phyloP scores from a whole-genome alignment of 176 grass and related monocot genomes.

The Leersia perrieri region DNA sequence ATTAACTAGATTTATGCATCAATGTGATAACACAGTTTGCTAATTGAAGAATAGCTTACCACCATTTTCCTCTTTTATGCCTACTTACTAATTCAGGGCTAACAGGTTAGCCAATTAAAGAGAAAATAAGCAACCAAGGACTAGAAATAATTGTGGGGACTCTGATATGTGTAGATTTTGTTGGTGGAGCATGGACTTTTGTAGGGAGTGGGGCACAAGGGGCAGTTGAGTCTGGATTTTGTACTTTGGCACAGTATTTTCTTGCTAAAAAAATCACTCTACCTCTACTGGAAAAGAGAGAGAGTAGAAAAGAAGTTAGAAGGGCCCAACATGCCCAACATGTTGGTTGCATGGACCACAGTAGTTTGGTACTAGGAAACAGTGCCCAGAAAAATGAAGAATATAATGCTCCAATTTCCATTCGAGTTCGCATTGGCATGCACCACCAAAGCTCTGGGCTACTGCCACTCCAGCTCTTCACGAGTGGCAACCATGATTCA shows the following conservation, averaged over 20 bases:
- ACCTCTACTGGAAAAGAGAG: too few relatives aligned
- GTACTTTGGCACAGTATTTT: not conserved
- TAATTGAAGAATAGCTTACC: too few relatives aligned
- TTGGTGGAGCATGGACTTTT: not conserved
- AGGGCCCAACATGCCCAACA: not conserved
- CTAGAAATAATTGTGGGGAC: not conserved
- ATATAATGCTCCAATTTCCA: not conserved
- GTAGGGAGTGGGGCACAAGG: not conserved
- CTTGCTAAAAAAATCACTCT: not conserved
- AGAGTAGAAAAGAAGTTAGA: not conserved
- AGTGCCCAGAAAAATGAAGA: not conserved
- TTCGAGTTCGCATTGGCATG: constrained; percentile 1
- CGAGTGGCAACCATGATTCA: not conserved
- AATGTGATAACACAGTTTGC: not conserved
- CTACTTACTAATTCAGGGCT: not conserved
- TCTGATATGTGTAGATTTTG: not conserved
- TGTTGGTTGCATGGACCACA: not conserved
- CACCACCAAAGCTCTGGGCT: not conserved
- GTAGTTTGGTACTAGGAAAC: constrained; percentile 24
- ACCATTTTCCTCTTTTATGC: too few relatives aligned
- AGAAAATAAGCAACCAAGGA: not conserved
- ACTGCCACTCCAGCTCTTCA: not conserved
- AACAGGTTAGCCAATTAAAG: not conserved
- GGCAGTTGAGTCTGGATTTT: constrained; percentile 4
- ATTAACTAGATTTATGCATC: not conserved